These are phyloP conservation scores for Solanum acaule DNA, from an alignment of 257 asterid species.

Conservation along the genomic window DNA sequence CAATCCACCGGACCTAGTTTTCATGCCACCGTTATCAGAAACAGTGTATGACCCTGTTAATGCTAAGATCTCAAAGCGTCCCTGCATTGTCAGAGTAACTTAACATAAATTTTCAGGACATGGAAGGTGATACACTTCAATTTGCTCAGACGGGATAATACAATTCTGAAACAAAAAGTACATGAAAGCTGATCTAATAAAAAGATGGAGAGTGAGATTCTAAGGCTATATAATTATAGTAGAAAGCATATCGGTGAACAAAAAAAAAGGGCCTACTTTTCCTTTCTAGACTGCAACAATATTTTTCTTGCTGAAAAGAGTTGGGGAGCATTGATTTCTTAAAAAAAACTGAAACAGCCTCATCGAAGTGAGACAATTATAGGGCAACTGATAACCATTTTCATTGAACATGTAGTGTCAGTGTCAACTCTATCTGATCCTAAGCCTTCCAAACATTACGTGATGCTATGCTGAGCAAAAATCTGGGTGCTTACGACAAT, in stretches of 20 bases:
- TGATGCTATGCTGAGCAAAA: not conserved
- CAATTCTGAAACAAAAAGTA: not conserved
- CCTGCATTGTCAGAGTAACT: conserved; percentile 48
- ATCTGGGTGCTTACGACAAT: not conserved
- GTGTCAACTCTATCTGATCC: not conserved
- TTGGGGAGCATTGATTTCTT: not conserved
- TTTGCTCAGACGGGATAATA: not conserved
- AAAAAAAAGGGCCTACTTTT: not conserved
- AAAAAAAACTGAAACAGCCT: not conserved
- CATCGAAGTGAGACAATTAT: not conserved
- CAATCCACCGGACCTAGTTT: conserved; percentile 68
- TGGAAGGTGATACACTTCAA: not conserved
- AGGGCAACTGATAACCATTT: not conserved
- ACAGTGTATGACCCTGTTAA: conserved; percentile 71
- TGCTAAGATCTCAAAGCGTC: conserved; percentile 82
- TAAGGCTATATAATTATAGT: not conserved
- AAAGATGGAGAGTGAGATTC: not conserved
- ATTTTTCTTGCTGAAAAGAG: not conserved
- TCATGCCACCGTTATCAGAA: conserved; percentile 58
- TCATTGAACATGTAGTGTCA: not conserved
- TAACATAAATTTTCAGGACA: not conserved
- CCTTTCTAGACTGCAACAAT: not conserved
- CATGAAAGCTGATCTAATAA: not conserved
- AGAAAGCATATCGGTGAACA: not conserved
- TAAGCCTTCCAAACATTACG: not conserved